Evolutionary conservation across 495 filamentous ascomycete species (phyloP), one percentile per base, ranked within the genome.

Genomic region (Astrothelium macrocarpum): DNA sequence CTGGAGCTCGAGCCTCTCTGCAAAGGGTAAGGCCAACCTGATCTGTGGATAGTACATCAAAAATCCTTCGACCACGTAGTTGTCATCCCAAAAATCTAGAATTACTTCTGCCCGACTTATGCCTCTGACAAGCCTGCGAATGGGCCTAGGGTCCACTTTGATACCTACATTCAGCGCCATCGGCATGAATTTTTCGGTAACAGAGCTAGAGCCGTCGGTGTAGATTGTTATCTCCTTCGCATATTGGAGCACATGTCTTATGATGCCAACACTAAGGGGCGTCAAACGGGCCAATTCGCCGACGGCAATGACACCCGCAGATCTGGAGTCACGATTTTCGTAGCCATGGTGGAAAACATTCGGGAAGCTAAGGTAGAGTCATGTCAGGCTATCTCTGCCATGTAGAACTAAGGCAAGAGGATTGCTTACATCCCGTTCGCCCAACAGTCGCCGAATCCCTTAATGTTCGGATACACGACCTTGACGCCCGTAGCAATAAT

Each of bases 321-420:
- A 71, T 2, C 64, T 10, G 26, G 61, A 61, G n/a, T 71, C 73
- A 16, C 68, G 67, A 43, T 78, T 72, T 67, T 82, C 78, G 65
- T 74, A 80, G 14, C 78, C 78, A 62, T 79, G 66, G 63, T 75
- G 80, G 71, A 79, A 81, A 3, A 82, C 72, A 61, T 77, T 81
- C 64, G 78, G 78, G 61, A 73, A 79, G 23, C 74, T 80, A 9
- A n/a, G n/a, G n/a, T n/a, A n/a, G n/a, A n/a, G n/a, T n/a, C n/a
- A n/a, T n/a, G n/a, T n/a, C n/a, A n/a, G n/a, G n/a, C n/a, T 39
- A 14, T 5, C 34, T 39, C 14, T 39, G 5, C 5, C 14, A 39
- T 14, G 5, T 39, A 14, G 34, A 39, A 14, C 5, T 39, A 39
- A 39, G 34, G n/a, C n/a, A 39, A 14, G 34, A 39, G 5, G 14